Base-by-base conservation (phyloP, 495 filamentous ascomycete species). In the Sabuloglossum arenarium region DNA sequence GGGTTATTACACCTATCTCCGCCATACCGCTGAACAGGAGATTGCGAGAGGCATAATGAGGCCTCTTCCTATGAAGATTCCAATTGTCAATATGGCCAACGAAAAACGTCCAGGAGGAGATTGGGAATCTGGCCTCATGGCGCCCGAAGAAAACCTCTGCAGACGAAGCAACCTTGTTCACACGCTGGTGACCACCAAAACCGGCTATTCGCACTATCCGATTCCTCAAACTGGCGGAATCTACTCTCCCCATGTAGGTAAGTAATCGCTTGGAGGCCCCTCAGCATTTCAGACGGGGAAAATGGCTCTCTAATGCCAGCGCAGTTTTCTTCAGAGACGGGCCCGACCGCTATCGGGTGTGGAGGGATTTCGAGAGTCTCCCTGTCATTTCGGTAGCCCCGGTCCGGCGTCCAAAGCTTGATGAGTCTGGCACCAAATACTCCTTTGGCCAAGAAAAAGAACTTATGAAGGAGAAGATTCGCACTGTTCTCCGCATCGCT, bases 91-190 rank as follows among this genome's bases (percentile, higher is more conserved):
- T 61, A 77, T 80, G 52, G 83, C 84, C 11, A 81, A 86, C 63
- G 84, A 88, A 62, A 83, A 79, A 59, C 72, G 82, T 30, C 70
- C 84, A 0, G 84, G 84, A 0, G 84, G 84, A 1, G 84, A 86
- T 58, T 88, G 84, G 84, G 82, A 86, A 60, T 82, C 80, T 5
- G 81, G 80, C 27, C 71, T 75, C 21, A 76, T 81, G 55, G 80
- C 80, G 21, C 84, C 82, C 29, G 84, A 88, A 63, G 80, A 87
- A 62, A 78, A 77, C 39, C 74, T 88, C 23, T 80, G 79, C 61
- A 71, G 83, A 55, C 72, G 84, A 56, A 85, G 80, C 64, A 86
- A 80, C 55, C 78, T 88, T 31, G 77, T 79, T 10, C 75, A 79
- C 9, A 73, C 78, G 1, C 68, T 88, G 25, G 72, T 66, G 23